Percentiles rank a stretch among this genome's conserved stretches.
Evolutionary conservation across 106 monocot genomes (phyloP).

Genomic region (Hemerocallis citrina): DNA sequence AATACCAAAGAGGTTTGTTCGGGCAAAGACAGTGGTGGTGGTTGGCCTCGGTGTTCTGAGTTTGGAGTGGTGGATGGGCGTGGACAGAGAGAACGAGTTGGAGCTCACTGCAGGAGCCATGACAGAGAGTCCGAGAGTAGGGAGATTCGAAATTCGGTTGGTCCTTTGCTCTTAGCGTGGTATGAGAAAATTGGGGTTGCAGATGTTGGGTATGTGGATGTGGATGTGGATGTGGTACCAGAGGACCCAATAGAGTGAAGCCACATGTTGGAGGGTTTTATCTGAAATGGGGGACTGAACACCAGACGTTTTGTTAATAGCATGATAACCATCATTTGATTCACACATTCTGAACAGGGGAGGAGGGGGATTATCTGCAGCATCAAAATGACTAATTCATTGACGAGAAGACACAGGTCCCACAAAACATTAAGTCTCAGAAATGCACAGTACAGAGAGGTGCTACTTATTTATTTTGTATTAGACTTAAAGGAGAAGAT

Average conservation of each 20-base stretch:
- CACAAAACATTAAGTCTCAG: too few species aligned
- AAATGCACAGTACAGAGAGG: too few species aligned
- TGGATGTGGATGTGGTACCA: background rate
- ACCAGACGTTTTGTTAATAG: slow-evolving; percentile 25
- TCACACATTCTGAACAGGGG: too few species aligned
- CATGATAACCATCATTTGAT: too few species aligned
- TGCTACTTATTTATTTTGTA: too few species aligned
- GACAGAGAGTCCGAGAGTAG: background rate
- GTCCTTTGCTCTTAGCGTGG: background rate
- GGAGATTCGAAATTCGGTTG: background rate
- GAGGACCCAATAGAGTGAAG: slow-evolving; percentile 13
- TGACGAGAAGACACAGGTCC: too few species aligned
- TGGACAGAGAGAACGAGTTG: slow-evolving; percentile 23
- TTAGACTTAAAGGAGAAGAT: too few species aligned
- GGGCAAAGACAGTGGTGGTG: slow-evolving; percentile 21
- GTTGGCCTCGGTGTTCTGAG: background rate
- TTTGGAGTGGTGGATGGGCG: slow-evolving; percentile 17
- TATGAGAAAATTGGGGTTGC: background rate
- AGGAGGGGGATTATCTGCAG: too few species aligned
- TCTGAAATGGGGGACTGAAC: slow-evolving; percentile 6
- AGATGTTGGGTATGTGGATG: background rate
- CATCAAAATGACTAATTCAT: too few species aligned
- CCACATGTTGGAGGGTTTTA: slow-evolving; percentile 15
- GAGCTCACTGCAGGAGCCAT: slow-evolving; percentile 75
- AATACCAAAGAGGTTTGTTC: slow-evolving; percentile 21